Percentiles rank a stretch among this genome's conserved stretches.
Evolutionary conservation across 2,329 filamentous ascomycete genomes (phyloP).

Genomic region (Thelonectria olida): DNA sequence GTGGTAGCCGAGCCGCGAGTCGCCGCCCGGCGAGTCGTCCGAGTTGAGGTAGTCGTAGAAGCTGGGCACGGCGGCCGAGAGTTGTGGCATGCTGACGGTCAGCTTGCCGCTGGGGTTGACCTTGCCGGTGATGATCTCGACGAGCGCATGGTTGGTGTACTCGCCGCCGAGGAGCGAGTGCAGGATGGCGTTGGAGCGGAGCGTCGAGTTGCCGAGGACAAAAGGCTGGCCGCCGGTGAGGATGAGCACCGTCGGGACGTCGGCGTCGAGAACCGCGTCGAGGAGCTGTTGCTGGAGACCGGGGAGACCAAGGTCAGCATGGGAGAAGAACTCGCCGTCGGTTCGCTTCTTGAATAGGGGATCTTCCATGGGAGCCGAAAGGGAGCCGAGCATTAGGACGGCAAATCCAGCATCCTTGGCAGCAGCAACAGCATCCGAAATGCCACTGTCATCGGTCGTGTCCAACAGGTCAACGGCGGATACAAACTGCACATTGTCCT

Average conservation of each 20-base stretch:
- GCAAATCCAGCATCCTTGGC: conserved; percentile 42
- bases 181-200: conserved; percentile 62
- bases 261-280: conserved; percentile 43
- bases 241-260: conserved; percentile 43
- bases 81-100: conserved; percentile 58
- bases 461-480: conserved; percentile 27
- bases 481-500: conserved; percentile 28
- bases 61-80: conserved; percentile 58
- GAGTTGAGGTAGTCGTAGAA: conserved; percentile 74
- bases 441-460: conserved; percentile 28
- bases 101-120: conserved; percentile 61
- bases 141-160: conserved; percentile 70
- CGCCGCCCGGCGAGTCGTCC: conserved; percentile 67
- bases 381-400: conserved; percentile 43
- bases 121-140: conserved; percentile 70
- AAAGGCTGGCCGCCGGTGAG: conserved; percentile 45
- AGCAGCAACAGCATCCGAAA: conserved; percentile 35
- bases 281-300: conserved; percentile 47
- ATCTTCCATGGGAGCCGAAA: conserved; percentile 36
- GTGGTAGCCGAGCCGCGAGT: conserved; percentile 64
- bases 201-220: conserved; percentile 40
- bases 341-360: conserved; percentile 44
- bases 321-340: conserved; percentile 45
- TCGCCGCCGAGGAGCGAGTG: conserved; percentile 72
- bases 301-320: conserved; percentile 43